Evolutionary conservation across 352 stramenopile species (phyloP), one percentile per base, ranked within the genome.

Genomic region (Phytophthora citrophthora): DNA sequence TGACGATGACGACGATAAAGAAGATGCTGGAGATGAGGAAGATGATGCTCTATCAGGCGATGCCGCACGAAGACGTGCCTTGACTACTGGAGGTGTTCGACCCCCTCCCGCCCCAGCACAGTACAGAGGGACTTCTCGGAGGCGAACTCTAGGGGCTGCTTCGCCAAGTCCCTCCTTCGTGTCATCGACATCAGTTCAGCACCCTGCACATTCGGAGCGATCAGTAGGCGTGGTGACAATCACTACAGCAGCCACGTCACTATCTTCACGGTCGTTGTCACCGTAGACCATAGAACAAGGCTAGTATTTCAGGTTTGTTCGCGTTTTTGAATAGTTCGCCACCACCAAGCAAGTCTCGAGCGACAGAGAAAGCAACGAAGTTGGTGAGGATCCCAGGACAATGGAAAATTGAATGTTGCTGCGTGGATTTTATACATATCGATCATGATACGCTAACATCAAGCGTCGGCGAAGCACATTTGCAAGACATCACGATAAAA

Each of bases 141-240:
- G 70, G 60, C 66, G 44, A 59, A 56, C 61, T 16, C 39, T 72
- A 3, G 66, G 67, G 31, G 41, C 49, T 23, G 16, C 53, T 47
- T 61, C 50, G 34, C 61, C 50, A 3, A 54, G 27, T 50, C 27
- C 59, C 26, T 66, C 60, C 4, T 64, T 65, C 29, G 47, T 72
- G 23, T 67, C 68, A 23, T 70, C 64, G 41, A 68, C 49, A n/a
- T 76, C 72, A 34, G 68, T 44, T 10, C 64, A 66, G 27, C 46
- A 29, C 6, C 58, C 53, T 12, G 26, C 61, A 29, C 40, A 44
- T 26, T 72, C 64, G 9, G 57, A 72, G 38, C 66, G 58, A 51
- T 69, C 61, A 31, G 45, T 60, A 18, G 57, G 44, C 16, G 60
- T 68, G 27, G 63, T 49, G 9, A 67, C 64, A 27, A 52, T 68